These are phyloP conservation scores for Liriodendron chinense DNA, from an alignment of 164 flowering plant species.

Conservation along the genomic window DNA sequence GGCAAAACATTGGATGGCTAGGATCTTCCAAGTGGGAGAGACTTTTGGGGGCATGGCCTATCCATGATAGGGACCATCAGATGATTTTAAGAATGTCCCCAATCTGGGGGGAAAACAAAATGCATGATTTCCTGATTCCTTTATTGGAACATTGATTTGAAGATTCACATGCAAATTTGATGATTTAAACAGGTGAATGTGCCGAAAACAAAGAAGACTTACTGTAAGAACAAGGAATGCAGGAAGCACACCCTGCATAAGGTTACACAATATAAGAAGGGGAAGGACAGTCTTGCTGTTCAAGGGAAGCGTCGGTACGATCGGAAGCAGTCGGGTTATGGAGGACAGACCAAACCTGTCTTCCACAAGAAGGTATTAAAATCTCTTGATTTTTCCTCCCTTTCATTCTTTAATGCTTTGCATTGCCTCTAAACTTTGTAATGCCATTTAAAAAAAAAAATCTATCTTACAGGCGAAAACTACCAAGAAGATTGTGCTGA, in stretches of 20 bases:
- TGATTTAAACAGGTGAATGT: conserved; percentile 14
- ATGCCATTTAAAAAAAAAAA: not conserved
- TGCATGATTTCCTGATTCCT: too few species aligned
- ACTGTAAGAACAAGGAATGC: conserved; percentile 22
- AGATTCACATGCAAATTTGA: not conserved
- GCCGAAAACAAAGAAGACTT: conserved; percentile 19
- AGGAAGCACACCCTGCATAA: conserved; percentile 20
- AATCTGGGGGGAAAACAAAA: too few species aligned
- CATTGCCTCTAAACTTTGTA: too few species aligned
- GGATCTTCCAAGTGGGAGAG: too few species aligned
- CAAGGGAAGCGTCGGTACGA: conserved; percentile 22
- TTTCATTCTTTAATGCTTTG: too few species aligned
- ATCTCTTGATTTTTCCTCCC: not conserved
- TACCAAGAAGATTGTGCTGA: conserved; percentile 18
- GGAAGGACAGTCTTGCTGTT: conserved; percentile 17
- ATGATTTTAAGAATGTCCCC: too few species aligned
- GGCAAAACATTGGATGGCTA: too few species aligned
- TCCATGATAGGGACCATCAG: too few species aligned
- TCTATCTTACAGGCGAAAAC: conserved; percentile 13
- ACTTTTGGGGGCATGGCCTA: too few species aligned
- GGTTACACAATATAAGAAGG: conserved; percentile 23
- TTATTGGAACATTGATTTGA: not conserved
- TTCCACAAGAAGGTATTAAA: conserved; percentile 19
- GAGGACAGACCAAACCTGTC: conserved; percentile 20
- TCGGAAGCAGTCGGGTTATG: conserved; percentile 22